Evolutionary conservation across 345 rosid genomes (phyloP).

Genomic region (Leavenworthia alabamica): DNA sequence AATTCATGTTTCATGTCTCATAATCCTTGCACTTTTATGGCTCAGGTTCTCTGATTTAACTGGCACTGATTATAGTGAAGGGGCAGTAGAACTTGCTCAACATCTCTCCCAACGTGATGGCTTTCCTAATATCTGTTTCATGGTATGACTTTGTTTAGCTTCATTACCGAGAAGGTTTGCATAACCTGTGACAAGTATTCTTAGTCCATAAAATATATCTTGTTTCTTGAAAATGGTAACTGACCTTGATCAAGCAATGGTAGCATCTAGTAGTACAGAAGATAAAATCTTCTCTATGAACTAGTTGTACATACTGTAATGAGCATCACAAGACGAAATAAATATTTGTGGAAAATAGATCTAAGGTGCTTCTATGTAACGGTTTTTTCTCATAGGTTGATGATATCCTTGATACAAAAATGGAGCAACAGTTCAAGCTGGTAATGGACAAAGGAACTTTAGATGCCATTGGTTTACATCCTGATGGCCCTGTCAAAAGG

Average conservation of each 20-base stretch:
- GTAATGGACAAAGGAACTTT: constrained; percentile 97
- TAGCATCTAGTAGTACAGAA: background rate
- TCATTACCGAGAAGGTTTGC: background rate
- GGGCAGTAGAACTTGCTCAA: constrained; percentile 77
- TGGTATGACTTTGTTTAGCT: constrained; percentile 43
- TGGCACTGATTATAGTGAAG: constrained; percentile 88
- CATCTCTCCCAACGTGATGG: constrained; percentile 85
- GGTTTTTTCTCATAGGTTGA: constrained; percentile 47
- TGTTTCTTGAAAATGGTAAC: background rate
- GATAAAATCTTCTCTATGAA: background rate
- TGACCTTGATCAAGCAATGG: background rate
- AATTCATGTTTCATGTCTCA: background rate
- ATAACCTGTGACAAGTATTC: background rate
- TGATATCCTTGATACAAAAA: constrained; percentile 77
- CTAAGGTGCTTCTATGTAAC: background rate
- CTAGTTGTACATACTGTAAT: background rate
- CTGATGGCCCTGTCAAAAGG: constrained; percentile 90
- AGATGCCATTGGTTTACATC: constrained; percentile 97
- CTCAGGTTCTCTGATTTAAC: constrained; percentile 88
- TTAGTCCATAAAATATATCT: too few relatives aligned
- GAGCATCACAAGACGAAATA: background rate
- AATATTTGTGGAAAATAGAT: background rate
- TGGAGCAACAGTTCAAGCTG: constrained; percentile 64
- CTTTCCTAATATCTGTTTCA: constrained; percentile 53
- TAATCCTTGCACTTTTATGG: constrained; percentile 7